Evolutionary conservation across 352 stramenopile species (phyloP).

Genomic region (Phytophthora sp.): DNA sequence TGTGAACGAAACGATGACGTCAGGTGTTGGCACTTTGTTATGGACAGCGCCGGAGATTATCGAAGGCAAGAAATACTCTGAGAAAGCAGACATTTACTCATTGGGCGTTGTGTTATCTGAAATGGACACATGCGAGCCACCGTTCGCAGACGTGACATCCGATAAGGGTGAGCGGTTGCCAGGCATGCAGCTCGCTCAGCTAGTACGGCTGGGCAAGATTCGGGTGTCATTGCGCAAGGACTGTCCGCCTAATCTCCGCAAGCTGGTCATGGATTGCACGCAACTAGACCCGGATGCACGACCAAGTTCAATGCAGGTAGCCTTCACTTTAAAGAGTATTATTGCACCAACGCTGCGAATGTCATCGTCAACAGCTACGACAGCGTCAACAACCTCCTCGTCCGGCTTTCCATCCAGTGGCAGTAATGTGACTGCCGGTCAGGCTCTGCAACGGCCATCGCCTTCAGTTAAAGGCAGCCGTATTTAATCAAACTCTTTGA

Average conservation of each 20-base stretch:
- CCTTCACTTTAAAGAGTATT: conserved; percentile 78
- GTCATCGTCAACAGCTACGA: conserved; percentile 30
- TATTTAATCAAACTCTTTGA: conserved; percentile 4
- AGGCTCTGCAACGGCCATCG: conserved; percentile 13
- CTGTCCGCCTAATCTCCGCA: conserved; percentile 57
- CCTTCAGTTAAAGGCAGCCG: conserved; percentile 15
- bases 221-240: conserved; percentile 58
- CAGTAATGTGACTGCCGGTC: conserved; percentile 6
- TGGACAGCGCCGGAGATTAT: conserved; percentile 92
- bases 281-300: conserved; percentile 66
- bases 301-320: conserved; percentile 74
- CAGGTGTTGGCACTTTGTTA: conserved; percentile 76
- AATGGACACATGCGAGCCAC: conserved; percentile 70
- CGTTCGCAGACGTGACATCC: conserved; percentile 59
- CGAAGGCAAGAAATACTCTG: conserved; percentile 82
- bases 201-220: conserved; percentile 62
- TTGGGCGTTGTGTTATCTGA: conserved; percentile 86
- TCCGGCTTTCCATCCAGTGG: conserved; percentile 11
- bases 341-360: conserved; percentile 57
- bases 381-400: conserved; percentile 21
- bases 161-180: conserved; percentile 57
- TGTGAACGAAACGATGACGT: conserved; percentile 81
- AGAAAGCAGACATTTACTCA: conserved; percentile 90
- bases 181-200: conserved; percentile 74
- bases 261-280: conserved; percentile 64